Base-by-base conservation (phyloP, 108 stramenopile genomes). In the Tribonema minus region DNA sequence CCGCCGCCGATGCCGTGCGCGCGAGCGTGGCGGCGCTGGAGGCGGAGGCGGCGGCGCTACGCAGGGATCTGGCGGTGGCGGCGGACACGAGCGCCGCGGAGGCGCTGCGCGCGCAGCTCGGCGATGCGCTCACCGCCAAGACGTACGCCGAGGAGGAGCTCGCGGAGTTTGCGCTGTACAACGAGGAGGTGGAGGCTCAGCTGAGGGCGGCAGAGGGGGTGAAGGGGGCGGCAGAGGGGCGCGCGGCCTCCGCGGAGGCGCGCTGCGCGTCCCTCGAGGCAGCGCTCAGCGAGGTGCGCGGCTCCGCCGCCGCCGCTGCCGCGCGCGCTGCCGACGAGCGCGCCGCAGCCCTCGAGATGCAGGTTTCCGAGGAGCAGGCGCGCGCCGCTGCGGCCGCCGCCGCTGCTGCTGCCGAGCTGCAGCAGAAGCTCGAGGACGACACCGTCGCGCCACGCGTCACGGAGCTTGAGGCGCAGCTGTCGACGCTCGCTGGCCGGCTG, bases 141-240 rank as follows among this genome's bases (percentile, higher is more conserved):
- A 40, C 59, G 63, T 68, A 30, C 32, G 27, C 58, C 33, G 67
- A 39, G 61, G 68, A 62, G 38, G 78, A 80, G 68, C 54, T 78
- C 37, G 54, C 58, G 36, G 60, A 78, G 61, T 61, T 78, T 26
- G 39, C 54, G 27, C 67, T 58, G 39, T 67, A 67, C 61, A 63
- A 12, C n/a, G 31, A 30, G 40, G 6, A 9, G 33, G 27, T 34
- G 37, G 58, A 67, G 39, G 40, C 25, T 3, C 64, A 39, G 26
- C 64, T 33, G 0, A 31, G 15, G 31, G 65, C 64, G 28, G 64
- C 54, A 3, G 3, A 29, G 25, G 39, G 58, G 33, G 75, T 46
- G 0, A 65, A 67, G 36, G 0, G 66, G 58, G 75, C 58, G 58
- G 36, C 15, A 4, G 33, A 36, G 15, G 39, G 38, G 58, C 1